phyloP scores from a whole-genome alignment of 164 flowering plant genomes.

The grape (Vitis vinifera) region DNA sequence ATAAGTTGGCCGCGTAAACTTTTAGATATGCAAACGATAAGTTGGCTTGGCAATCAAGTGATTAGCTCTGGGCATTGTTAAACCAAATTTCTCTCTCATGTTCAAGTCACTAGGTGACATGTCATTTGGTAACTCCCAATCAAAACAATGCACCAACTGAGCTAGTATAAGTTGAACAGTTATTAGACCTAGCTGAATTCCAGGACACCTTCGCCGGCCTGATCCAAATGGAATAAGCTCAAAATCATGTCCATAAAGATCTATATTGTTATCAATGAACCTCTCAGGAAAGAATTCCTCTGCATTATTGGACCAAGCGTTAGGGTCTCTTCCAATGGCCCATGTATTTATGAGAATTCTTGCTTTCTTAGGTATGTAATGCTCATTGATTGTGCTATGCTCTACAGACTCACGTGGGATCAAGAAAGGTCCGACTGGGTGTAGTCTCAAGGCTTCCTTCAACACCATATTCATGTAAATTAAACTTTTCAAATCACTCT shows the following conservation, averaged over 20 bases:
- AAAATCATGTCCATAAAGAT: slow-evolving; percentile 14
- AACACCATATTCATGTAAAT: slow-evolving; percentile 32
- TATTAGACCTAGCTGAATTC: background rate
- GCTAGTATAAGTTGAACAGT: background rate
- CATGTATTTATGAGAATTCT: slow-evolving; percentile 26
- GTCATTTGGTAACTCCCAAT: too few species aligned
- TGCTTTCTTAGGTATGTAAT: slow-evolving; percentile 22
- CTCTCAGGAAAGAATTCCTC: slow-evolving; percentile 22
- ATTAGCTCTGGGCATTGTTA: slow-evolving; percentile 7
- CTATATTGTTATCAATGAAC: slow-evolving; percentile 6
- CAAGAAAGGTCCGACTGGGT: slow-evolving; percentile 34
- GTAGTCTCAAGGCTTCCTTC: slow-evolving; percentile 34
- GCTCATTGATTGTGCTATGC: slow-evolving; percentile 15
- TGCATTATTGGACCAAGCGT: slow-evolving; percentile 14
- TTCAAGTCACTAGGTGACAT: too few species aligned
- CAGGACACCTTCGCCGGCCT: slow-evolving; percentile 19
- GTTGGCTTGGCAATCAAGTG: too few species aligned
- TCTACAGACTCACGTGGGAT: slow-evolving; percentile 28
- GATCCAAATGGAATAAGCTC: slow-evolving; percentile 21
- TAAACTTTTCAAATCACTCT: slow-evolving; percentile 20
- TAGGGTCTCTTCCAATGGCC: slow-evolving; percentile 31
- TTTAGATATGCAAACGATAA: too few species aligned
- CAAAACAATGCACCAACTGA: too few species aligned
- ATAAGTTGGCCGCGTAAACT: too few species aligned
- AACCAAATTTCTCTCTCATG: slow-evolving; percentile 9